These are phyloP conservation scores for Lecanicillium sp. DNA, from an alignment of 2,329 filamentous ascomycete genomes.

Conservation along the genomic window DNA sequence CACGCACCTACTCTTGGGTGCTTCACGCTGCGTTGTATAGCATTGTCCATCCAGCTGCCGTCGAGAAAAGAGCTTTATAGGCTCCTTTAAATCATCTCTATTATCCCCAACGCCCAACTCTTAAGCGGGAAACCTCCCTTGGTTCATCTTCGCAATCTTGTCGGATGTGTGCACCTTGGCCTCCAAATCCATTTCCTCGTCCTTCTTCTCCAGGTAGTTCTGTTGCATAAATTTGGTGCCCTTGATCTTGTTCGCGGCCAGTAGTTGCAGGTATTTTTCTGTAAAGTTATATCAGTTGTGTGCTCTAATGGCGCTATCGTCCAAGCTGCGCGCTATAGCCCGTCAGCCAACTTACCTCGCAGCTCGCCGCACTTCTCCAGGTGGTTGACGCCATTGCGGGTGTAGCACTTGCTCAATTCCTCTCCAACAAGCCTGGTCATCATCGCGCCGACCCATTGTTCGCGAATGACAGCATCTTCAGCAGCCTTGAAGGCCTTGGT, in stretches of 20 bases:
- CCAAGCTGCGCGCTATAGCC: background rate
- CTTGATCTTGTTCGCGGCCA: constrained; percentile 69
- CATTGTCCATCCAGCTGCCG: constrained; percentile 3
- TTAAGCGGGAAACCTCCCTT: constrained; percentile 21
- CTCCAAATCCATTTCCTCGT: constrained; percentile 27
- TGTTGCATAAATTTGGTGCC: constrained; percentile 74
- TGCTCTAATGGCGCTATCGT: background rate
- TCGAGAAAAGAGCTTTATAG: constrained; percentile 5
- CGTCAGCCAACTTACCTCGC: constrained; percentile 63
- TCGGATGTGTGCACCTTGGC: constrained; percentile 31
- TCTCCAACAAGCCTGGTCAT: constrained; percentile 77
- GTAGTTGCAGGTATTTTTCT: constrained; percentile 73
- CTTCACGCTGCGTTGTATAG: background rate
- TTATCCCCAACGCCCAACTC: constrained; percentile 10
- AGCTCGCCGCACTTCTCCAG: constrained; percentile 77
- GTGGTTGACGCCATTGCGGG: constrained; percentile 76
- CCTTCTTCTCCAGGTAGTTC: constrained; percentile 57
- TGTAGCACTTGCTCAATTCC: constrained; percentile 81
- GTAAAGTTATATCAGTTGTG: constrained; percentile 7
- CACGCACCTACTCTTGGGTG: no score
- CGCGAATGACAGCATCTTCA: constrained; percentile 72
- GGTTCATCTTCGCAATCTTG: constrained; percentile 30
- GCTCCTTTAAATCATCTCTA: constrained; percentile 3
- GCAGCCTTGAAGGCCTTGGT: constrained; percentile 72
- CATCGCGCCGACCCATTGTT: constrained; percentile 87